Evolutionary conservation across 2,329 filamentous ascomycete species (phyloP), one percentile per base, ranked within the genome.

Genomic region (Calonectria hongkongensis): DNA sequence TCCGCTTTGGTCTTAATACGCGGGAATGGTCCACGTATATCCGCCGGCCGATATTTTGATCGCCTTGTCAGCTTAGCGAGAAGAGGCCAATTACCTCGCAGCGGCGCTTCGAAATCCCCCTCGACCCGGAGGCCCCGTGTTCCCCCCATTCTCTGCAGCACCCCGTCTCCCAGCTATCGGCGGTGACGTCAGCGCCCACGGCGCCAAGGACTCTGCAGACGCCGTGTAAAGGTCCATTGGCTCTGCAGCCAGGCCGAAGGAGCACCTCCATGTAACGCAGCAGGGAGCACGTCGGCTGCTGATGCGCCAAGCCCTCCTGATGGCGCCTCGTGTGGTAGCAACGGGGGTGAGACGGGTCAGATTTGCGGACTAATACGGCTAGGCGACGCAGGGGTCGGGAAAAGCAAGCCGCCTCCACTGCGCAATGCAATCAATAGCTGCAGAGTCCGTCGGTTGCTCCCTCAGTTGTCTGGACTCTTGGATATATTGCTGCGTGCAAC

Each of bases 261-360:
- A 48, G 45, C n/a, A 7, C n/a, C 18, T 21, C 43, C n/a, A 48
- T 48, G 45, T 48, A 48, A 48, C 45, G 45, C 10, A 48, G 10
- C 45, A 48, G 21, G 45, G 45, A 48, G 45, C 45, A 21, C n/a
- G 21, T 48, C 45, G 45, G n/a, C n/a, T 48, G 45, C 45, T 48
- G 45, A 25, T 25, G 43, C 45, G 45, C 45, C 45, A 48, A 48
- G 45, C n/a, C n/a, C n/a, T 21, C 45, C n/a, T 48, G 18, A 7
- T 48, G 45, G 45, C 21, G n/a, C 45, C 45, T n/a, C 21, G 45
- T 48, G n/a, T 48, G 45, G 45, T 48, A 25, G 45, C 21, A 48
- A 21, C 18, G 45, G 45, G 43, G 43, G 43, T 48, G n/a, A 48
- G 45, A 48, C 45, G 45, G 45, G 45, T 48, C 45, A 48, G n/a